Base-by-base conservation (phyloP, 2,329 filamentous ascomycete species). In the Sarocladiaceae sp. region DNA sequence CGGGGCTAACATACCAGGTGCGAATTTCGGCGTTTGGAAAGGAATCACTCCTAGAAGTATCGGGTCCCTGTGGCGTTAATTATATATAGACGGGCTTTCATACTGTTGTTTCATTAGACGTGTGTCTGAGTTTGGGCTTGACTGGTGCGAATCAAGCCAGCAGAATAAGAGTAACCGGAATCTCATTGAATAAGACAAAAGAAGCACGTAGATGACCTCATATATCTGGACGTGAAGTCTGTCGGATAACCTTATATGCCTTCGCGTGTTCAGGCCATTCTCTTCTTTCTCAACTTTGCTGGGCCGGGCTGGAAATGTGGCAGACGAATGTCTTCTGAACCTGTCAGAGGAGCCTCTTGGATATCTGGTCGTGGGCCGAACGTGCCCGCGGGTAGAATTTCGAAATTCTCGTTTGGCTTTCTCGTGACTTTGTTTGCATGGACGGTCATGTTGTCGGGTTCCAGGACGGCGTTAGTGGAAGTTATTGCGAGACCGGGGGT, bases 331-430 rank as follows among this genome's bases (percentile, higher is more conserved):
- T 22, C 29, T n/a, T 11, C 6, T n/a, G 13, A 26, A 39, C 20
- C 18, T 3, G 48, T 33, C 29, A 29, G 22, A 3, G 18, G 25
- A 42, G 50, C 12, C 22, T 18, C 39, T 25, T 8, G 8, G 28
- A 40, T n/a, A 12, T 53, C 51, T 17, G 31, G 42, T 22, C 51
- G 17, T 40, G 51, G 29, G 5, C 46, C 52, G 15, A 53, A 33
- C 25, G 25, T 28, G 23, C 52, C 47, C 12, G 52, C 52, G 15
- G 52, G 52, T 28, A 53, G 52, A 39, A 51, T 36, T 36, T 53
- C 52, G 47, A 53, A 51, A n/a, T 37, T 22, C 17, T 36, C 3
- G 36, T 51, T 50, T 7, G 52, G 52, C 22, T 47, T 22, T 20
- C 47, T 36, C 4, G 39, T 36, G 12, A 6, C 13, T 25, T 18